Evolutionary conservation across 2,329 filamentous ascomycete species (phyloP), one percentile per base, ranked within the genome.

Genomic region (Xylariaceae sp.): DNA sequence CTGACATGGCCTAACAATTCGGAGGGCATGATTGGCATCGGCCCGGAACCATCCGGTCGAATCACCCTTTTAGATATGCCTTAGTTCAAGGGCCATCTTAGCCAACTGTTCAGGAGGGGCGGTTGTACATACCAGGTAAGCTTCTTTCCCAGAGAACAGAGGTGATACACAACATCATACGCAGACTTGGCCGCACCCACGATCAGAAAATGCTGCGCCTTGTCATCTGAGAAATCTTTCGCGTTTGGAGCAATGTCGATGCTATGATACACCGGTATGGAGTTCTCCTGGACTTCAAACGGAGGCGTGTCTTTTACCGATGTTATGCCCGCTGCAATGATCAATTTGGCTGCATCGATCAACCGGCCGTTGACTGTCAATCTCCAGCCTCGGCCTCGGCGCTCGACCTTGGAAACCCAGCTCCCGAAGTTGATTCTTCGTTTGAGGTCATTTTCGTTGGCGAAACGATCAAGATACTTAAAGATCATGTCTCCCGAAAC

Each of bases 321-420:
- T 2, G 64, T 66, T 3, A 65, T 46, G 5, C 67, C 67, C 10
- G 59, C 61, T 9, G 67, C 66, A 19, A 63, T 45, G 2, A 69
- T 62, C 7, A 70, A 52, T 40, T 67, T 69, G 16, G 40, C 54
- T 22, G 56, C 34, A 15, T 55, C 34, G 30, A 57, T 19, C 18
- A 16, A 18, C 13, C 42, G 6, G 9, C 46, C 51, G 18, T 51
- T 49, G 37, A 54, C 29, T 10, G 34, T 39, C 22, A 54, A 32
- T 16, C 40, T 29, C 51, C 55, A 57, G 18, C 53, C 36, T 32
- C 22, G 9, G 29, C 13, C 22, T 13, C 26, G 30, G 6, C 42
- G 54, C 44, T 56, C 52, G n/a, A 50, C 60, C 10, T 37, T 53
- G 15, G 32, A 42, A 15, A 64, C 57, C 29, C 18, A 53, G 21